Base-by-base conservation (phyloP, 2,329 filamentous ascomycete genomes). In the Trichoderma oligosporum region DNA sequence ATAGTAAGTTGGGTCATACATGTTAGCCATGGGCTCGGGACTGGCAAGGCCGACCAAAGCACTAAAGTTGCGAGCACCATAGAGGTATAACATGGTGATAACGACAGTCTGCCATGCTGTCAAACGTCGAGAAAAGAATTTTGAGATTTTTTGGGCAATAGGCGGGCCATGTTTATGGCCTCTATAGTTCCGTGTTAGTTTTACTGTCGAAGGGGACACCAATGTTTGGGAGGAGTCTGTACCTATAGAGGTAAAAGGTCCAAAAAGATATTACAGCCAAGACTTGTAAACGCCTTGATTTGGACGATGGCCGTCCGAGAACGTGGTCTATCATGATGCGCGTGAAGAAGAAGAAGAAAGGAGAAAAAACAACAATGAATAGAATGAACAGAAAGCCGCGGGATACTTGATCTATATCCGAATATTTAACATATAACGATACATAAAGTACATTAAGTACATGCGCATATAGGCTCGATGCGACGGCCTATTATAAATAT, bases 1-100 rank as follows among this genome's bases (percentile, higher is more conserved):
- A 71, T 96, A 99, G 75, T 95, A 99, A 25, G 89, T 86, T 51
- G 90, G 81, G 55, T 89, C 91, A 75, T 99, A 99, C 70, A 97
- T 87, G 68, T 96, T 96, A 27, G 92, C 88, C 68, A 99, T 81
- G 18, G 94, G 94, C 67, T 99, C 94, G 4, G 94, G 93, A 63
- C 88, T 92, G 64, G 96, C 91, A 51, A 99, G 83, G 3, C 91
- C 90, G 58, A 96, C 82, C 4, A 99, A 83, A 62, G 95, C 95
- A 69, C 89, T 92, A 66, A 99, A 95, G 74, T 99, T 97, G 58
- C 92, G 88, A 29, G 89, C 86, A 31, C 92, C 82, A 70, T 99
- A 99, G 58, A 97, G 84, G 73, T 91, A 95, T 48, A 97, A 82
- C 73, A 97, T 87, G 41, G 92, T 95, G 45, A 93, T 76, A 62